Evolutionary conservation across 1,284 basidiomycete species (phyloP), one percentile per base, ranked within the genome.

Genomic region (Malassezia slooffiae): DNA sequence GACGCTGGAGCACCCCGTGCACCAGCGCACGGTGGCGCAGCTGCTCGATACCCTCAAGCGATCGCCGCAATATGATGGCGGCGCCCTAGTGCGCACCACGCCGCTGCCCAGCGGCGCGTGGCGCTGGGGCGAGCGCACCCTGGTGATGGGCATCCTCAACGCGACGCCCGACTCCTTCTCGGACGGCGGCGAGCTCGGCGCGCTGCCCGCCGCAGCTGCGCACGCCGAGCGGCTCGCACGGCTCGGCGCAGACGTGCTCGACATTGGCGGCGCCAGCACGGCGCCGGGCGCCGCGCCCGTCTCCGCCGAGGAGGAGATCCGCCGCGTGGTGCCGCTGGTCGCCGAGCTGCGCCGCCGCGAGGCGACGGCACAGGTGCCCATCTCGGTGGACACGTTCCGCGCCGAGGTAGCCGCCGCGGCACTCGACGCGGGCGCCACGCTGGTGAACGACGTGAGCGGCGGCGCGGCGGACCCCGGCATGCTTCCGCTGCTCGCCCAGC

Each of bases 161-260:
- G 78, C 79, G 3, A 97, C 93, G 0, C 93, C 93, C 1, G 90
- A 99, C 71, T 95, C 89, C 0, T 97, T 97, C 72, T 96, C 90
- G 0, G 89, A 96, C 55, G 88, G 88, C 5, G 77, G 81, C 1
- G 70, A 72, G 30, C 74, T 85, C 73, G 72, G 0, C 49, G 46
- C 55, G 1, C 43, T 57, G 12, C 59, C 58, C 1, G 54, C 73
- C 3, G 52, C 56, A 5, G 41, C 60, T 4, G 46, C 56, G 7
- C 44, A 56, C 12, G 53, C 49, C 5, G 28, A 24, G 13, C 20
- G 21, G 0, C 67, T 69, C 64, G 54, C 56, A 3, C 41, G 35
- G 10, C 48, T 50, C 7, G 66, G 66, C 0, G 81, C 83, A 0
- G 77, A 80, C 50, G 83, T 97, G 40, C 73, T 97, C 46, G 91